A percentile compares a stretch with the other conserved stretches of the same genome.
Evolutionary conservation across 768 basidiomycete genomes (phyloP).

Genomic region (Cyathus striatus): DNA sequence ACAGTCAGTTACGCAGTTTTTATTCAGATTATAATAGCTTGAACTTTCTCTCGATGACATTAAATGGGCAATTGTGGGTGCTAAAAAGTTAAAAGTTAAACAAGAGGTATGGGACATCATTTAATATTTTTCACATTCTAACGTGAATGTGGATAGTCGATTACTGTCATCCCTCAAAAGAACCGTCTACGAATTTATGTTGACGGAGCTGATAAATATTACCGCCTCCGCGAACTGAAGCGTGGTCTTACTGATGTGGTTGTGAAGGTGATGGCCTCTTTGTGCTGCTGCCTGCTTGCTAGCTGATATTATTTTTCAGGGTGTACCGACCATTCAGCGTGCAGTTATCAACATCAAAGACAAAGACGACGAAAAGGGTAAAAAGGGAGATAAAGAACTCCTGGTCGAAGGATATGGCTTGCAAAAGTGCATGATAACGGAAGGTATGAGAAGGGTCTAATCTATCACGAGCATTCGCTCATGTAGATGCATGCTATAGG

Average conservation of each 20-base stretch:
- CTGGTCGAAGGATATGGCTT: constrained; percentile 97
- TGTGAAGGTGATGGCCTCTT: constrained; percentile 61
- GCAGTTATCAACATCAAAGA: constrained; percentile 97
- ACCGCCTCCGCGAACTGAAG: constrained; percentile 81
- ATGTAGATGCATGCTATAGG: constrained; percentile 40
- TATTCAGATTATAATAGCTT: constrained; percentile 44
- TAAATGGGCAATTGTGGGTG: constrained; percentile 82
- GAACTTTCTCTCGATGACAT: constrained; percentile 91
- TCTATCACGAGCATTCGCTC: neutral
- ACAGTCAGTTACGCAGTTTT: neutral
- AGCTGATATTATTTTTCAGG: constrained; percentile 36
- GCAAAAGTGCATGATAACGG: constrained; percentile 94
- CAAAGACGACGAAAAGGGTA: constrained; percentile 70
- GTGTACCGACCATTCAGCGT: constrained; percentile 80
- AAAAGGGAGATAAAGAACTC: constrained; percentile 86
- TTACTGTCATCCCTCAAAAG: constrained; percentile 70
- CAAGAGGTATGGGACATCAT: too few relatives aligned
- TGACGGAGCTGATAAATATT: constrained; percentile 75
- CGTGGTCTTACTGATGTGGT: constrained; percentile 80
- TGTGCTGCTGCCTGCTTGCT: neutral
- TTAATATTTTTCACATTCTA: constrained; percentile 17
- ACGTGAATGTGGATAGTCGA: constrained; percentile 40
- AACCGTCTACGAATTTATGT: constrained; percentile 77
- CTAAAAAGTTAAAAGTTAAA: constrained; percentile 91
- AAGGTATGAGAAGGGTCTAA: constrained; percentile 49